Base-by-base conservation (phyloP, 192 early-diverging fungal genomes). In the Martensiomyces pterosporus region DNA sequence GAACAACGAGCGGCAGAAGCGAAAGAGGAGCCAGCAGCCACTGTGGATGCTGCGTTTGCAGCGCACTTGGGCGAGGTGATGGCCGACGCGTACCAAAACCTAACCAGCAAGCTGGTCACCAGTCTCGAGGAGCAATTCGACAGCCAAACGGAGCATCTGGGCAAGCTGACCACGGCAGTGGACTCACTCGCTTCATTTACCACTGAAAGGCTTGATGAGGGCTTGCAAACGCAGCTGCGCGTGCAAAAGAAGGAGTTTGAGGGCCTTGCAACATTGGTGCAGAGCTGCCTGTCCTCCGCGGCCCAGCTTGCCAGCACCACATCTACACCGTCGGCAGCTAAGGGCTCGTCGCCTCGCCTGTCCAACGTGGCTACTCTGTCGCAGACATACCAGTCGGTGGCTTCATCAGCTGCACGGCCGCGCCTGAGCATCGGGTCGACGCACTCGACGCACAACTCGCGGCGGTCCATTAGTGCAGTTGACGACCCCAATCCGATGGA, bases 381-480 rank as follows among this genome's bases (percentile, higher is more conserved):
- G 19, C 52, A 55, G 37, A 44, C 34, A 16, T 46, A 54, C 53
- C 53, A 52, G 34, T 26, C 37, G 8, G n/a, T n/a, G n/a, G n/a
- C n/a, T n/a, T n/a, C n/a, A n/a, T n/a, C n/a, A n/a, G 32, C 39
- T 16, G 51, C 55, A 24, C 15, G 48, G 1, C 46, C 50, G 23
- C 63, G 63, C 7, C 49, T 68, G 24, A 68, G 65, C 36, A 23
- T 68, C 3, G 65, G 65, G 5, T 47, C 56, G 0, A 67, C 45
- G 9, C 55, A 66, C 4, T 21, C 56, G 13, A 10, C 18, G 25
- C 64, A 52, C 41, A 44, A 26, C 48, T 8, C 52, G 9, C 56
- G 68, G 23, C 61, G 68, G 25, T 60, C 68, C 17, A 60, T 64
- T 42, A 72, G 68, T 32, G 61, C 57, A 0, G 49, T 64, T 14